phyloP scores from a whole-genome alignment of 495 filamentous ascomycete genomes.

The Aspergillus conjunctus region DNA sequence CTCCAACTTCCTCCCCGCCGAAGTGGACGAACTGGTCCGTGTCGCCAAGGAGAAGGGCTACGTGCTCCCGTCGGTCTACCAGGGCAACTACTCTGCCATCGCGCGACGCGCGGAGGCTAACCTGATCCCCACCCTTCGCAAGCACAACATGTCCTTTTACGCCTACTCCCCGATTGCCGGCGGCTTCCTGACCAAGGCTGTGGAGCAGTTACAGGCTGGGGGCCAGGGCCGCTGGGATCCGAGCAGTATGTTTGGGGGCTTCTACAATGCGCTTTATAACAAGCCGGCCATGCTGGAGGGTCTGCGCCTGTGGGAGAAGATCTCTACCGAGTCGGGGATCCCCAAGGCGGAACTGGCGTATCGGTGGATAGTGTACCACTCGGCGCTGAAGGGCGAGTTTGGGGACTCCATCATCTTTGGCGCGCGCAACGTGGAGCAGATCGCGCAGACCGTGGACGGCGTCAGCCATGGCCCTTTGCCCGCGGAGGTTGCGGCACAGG shows the following conservation, averaged over 20 bases:
- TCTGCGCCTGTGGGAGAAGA: constrained; percentile 30
- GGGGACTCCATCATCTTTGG: constrained; percentile 49
- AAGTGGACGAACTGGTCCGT: constrained; percentile 45
- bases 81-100: constrained; percentile 51
- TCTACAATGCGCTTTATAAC: background rate
- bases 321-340: constrained; percentile 30
- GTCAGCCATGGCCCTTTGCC: constrained; percentile 41
- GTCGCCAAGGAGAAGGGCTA: constrained; percentile 45
- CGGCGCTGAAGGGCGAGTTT: constrained; percentile 22
- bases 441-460: constrained; percentile 37
- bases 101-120: constrained; percentile 42
- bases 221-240: background rate
- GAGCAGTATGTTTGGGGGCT: background rate
- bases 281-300: constrained; percentile 42
- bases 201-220: background rate
- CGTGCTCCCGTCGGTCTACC: constrained; percentile 50
- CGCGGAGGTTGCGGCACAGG: background rate
- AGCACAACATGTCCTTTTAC: constrained; percentile 47
- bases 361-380: constrained; percentile 42
- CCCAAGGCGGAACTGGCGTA: constrained; percentile 39
- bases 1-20: constrained; percentile 46
- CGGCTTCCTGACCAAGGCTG: constrained; percentile 42
- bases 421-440: constrained; percentile 38
- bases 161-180: constrained; percentile 56
- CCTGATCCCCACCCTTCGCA: constrained; percentile 47